Conservation (phyloP, 1,284 basidiomycete genomes). For the Boletus smithii region DNA sequence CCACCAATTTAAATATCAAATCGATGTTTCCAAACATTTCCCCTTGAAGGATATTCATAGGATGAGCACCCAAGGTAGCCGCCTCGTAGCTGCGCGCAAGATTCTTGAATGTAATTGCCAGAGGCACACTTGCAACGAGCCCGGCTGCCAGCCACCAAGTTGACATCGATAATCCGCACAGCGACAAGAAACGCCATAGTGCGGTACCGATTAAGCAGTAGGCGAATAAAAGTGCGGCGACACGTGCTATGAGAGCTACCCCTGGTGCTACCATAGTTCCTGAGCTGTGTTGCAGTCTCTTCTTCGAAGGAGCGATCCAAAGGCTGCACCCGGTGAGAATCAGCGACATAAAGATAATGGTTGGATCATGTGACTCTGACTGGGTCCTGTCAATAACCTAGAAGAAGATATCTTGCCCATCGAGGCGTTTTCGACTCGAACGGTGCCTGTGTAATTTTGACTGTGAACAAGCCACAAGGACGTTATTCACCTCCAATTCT, state of each 20-base stretch:
- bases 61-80: conserved; percentile 27
- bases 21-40: conserved; percentile 26
- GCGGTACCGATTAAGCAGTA: background rate
- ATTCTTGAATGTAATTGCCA: conserved; percentile 10
- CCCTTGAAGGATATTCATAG: conserved; percentile 16
- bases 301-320: background rate
- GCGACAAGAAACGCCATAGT: conserved; percentile 8
- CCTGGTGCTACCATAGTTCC: conserved; percentile 10
- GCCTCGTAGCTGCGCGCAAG: conserved; percentile 11
- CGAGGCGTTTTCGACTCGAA: too few relatives aligned
- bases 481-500: too few relatives aligned
- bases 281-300: background rate
- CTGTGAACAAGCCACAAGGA: too few relatives aligned
- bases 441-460: too few relatives aligned
- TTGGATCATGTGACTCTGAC: too few relatives aligned
- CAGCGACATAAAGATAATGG: too few relatives aligned
- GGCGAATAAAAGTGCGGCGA: background rate
- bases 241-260: conserved; percentile 6
- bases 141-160: conserved; percentile 12
- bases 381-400: too few relatives aligned
- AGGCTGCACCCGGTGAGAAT: too few relatives aligned
- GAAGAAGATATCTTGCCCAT: too few relatives aligned
- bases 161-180: conserved; percentile 7
- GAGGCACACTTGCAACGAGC: conserved; percentile 9
- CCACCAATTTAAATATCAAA: conserved; percentile 13